Evolutionary conservation across 23 red algal species (phyloP).

Genomic region (Agarophyton chilense): DNA sequence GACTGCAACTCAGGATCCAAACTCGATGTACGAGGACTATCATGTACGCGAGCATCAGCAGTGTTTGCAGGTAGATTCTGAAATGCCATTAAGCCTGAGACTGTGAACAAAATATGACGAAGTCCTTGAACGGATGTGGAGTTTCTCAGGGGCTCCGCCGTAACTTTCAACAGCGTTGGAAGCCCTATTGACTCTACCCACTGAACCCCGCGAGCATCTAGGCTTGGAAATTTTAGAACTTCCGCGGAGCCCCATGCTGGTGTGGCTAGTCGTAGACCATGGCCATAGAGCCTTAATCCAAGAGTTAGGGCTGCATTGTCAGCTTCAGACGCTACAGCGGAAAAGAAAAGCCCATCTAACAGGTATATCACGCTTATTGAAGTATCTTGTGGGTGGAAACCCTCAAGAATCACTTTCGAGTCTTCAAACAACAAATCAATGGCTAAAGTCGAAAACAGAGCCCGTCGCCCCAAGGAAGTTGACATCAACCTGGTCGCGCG

Average conservation of each 20-base stretch:
- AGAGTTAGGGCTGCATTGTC: slow-evolving; percentile 56
- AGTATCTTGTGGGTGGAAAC: slow-evolving; percentile 63
- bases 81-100: slow-evolving; percentile 57
- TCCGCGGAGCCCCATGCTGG: slow-evolving; percentile 51
- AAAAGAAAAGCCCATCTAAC: slow-evolving; percentile 62
- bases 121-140: slow-evolving; percentile 66
- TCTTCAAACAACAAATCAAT: slow-evolving; percentile 58
- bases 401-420: slow-evolving; percentile 39
- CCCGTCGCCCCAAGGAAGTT: not conserved
- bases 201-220: slow-evolving; percentile 63
- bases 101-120: slow-evolving; percentile 67
- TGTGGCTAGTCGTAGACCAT: slow-evolving; percentile 37
- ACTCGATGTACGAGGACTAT: not conserved
- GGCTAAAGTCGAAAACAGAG: slow-evolving; percentile 48
- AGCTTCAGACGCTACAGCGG: slow-evolving; percentile 61
- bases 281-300: slow-evolving; percentile 56
- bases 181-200: slow-evolving; percentile 54
- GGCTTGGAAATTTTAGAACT: slow-evolving; percentile 54
- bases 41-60: not conserved
- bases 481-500: slow-evolving; percentile 1
- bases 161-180: slow-evolving; percentile 60
- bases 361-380: slow-evolving; percentile 44
- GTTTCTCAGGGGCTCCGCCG: slow-evolving; percentile 40
- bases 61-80: slow-evolving; percentile 31
- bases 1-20: not conserved